phyloP scores from a whole-genome alignment of 176 grass and related monocot species.

The Zoysia pacifica region DNA sequence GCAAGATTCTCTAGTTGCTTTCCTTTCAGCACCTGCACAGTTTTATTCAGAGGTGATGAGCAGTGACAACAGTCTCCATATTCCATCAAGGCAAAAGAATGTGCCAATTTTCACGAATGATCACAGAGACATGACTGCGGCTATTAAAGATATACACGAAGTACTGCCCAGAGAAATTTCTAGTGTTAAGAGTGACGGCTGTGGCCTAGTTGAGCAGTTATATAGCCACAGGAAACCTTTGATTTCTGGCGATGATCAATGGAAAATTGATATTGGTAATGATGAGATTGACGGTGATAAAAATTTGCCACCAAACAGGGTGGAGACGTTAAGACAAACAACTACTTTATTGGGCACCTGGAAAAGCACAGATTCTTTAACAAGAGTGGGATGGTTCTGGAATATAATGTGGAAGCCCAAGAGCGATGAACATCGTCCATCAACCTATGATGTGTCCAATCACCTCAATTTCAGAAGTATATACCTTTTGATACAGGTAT shows the following conservation, averaged over 20 bases:
- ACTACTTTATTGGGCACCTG: conserved; percentile 38
- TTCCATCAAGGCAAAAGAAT: conserved; percentile 29
- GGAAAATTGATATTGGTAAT: conserved; percentile 59
- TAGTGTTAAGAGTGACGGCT: conserved; percentile 41
- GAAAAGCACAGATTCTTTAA: conserved; percentile 47
- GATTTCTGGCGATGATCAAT: conserved; percentile 39
- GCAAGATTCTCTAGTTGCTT: conserved; percentile 68
- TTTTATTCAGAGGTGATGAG: conserved; percentile 45
- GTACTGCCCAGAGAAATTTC: conserved; percentile 43
- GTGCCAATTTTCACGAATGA: not conserved
- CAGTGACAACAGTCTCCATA: conserved; percentile 23
- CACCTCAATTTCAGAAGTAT: conserved; percentile 46
- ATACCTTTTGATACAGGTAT: conserved; percentile 58
- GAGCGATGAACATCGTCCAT: conserved; percentile 51
- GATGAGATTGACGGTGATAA: conserved; percentile 38
- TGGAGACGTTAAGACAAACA: conserved; percentile 30
- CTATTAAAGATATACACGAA: conserved; percentile 41
- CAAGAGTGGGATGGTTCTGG: conserved; percentile 66
- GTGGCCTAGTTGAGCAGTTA: conserved; percentile 37
- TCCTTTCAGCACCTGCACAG: conserved; percentile 65
- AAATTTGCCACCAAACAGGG: conserved; percentile 28
- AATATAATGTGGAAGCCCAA: conserved; percentile 70
- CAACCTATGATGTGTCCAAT: conserved; percentile 55
- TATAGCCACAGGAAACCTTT: conserved; percentile 43
- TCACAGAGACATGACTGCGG: not conserved